phyloP scores from a whole-genome alignment of 1,284 basidiomycete genomes.

The Sanghuangporus sanghuang region DNA sequence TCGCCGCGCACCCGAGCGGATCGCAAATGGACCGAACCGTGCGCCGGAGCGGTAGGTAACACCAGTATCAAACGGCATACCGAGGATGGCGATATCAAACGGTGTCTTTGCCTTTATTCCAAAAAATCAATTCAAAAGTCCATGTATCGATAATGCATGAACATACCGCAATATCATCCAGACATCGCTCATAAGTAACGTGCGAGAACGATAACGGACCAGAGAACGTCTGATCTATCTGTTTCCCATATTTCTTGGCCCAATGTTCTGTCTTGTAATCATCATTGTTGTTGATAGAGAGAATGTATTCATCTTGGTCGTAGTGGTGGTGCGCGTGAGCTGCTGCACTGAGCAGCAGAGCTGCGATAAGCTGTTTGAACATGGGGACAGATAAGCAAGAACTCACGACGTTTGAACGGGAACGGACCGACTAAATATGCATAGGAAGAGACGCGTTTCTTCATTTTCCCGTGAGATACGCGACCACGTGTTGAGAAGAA shows the following conservation, averaged over 20 bases:
- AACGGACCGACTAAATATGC: neutral
- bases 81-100: slow-evolving; percentile 74
- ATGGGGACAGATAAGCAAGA: neutral
- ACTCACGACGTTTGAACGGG: neutral
- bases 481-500: neutral
- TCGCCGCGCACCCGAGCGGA: slow-evolving; percentile 70
- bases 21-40: slow-evolving; percentile 77
- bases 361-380: slow-evolving; percentile 5
- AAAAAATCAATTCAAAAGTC: neutral
- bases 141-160: neutral
- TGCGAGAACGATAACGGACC: slow-evolving; percentile 74
- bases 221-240: slow-evolving; percentile 63
- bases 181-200: slow-evolving; percentile 61
- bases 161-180: slow-evolving; percentile 40
- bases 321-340: slow-evolving; percentile 1
- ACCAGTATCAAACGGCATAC: slow-evolving; percentile 78
- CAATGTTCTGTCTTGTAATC: slow-evolving; percentile 34
- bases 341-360: neutral
- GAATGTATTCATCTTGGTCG: slow-evolving; percentile 1
- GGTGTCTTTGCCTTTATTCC: slow-evolving; percentile 17
- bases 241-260: slow-evolving; percentile 66
- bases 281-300: neutral
- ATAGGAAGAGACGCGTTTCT: neutral
- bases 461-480: neutral
- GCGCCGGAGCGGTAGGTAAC: slow-evolving; percentile 71